phyloP scores from a whole-genome alignment of 306 rosid genomes.

The Prunus kanzakura region DNA sequence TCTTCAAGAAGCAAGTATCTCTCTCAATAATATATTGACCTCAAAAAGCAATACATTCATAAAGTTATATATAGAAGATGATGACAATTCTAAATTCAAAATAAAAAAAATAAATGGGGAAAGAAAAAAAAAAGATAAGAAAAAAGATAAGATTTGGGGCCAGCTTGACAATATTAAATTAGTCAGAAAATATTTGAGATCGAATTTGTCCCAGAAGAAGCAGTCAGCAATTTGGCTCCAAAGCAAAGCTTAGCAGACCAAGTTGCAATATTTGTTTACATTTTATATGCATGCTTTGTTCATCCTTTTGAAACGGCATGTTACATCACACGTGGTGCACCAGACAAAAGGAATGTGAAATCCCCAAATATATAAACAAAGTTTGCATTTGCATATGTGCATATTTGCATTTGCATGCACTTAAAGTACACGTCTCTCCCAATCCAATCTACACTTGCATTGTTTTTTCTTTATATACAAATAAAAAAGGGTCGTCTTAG shows the following conservation, averaged over 20 bases:
- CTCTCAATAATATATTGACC: neutral
- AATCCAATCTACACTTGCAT: neutral
- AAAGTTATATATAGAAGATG: neutral
- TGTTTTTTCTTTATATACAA: neutral
- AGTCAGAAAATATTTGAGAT: neutral
- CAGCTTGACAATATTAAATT: neutral
- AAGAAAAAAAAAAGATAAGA: neutral
- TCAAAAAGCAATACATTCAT: neutral
- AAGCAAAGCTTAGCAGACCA: slow-evolving; percentile 21
- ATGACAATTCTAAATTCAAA: neutral
- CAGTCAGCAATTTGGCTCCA: neutral
- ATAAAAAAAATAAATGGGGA: neutral
- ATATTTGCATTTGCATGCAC: slow-evolving; percentile 17
- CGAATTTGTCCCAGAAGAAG: neutral
- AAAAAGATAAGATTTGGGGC: neutral
- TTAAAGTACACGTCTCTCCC: slow-evolving; percentile 28
- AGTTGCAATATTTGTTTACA: slow-evolving; percentile 32
- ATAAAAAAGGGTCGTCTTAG: neutral
- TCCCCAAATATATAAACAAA: slow-evolving; percentile 23
- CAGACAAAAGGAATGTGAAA: slow-evolving; percentile 78
- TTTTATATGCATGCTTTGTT: slow-evolving; percentile 20
- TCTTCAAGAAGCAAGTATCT: neutral
- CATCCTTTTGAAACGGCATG: slow-evolving; percentile 51
- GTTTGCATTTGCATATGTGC: neutral
- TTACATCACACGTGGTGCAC: slow-evolving; percentile 67